phyloP scores from a whole-genome alignment of 1,284 basidiomycete genomes.

The Moniliella sp. region DNA sequence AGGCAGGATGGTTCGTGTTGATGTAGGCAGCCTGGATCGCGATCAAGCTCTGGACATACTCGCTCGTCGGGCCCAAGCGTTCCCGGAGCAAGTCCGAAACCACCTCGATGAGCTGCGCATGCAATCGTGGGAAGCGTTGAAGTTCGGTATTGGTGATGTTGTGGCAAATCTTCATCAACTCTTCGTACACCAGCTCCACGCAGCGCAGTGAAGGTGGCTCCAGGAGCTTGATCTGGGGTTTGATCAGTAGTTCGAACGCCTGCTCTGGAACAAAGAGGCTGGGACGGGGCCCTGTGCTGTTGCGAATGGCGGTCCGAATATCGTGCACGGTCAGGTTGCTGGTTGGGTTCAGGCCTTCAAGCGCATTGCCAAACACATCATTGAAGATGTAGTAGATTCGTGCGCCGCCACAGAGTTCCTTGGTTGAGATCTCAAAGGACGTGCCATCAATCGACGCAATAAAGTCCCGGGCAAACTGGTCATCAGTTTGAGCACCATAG shows the following conservation, averaged over 20 bases:
- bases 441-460: slow-evolving; percentile 93
- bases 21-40: slow-evolving; percentile 96
- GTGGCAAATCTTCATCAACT: slow-evolving; percentile 97
- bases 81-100: slow-evolving; percentile 87
- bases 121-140: slow-evolving; percentile 81
- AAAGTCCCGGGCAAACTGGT: slow-evolving; percentile 98
- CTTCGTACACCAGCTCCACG: slow-evolving; percentile 94
- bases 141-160: slow-evolving; percentile 92
- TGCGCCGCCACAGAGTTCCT: slow-evolving; percentile 90
- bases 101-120: slow-evolving; percentile 84
- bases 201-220: slow-evolving; percentile 82
- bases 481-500: slow-evolving; percentile 52
- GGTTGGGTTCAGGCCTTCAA: slow-evolving; percentile 72
- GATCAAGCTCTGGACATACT: slow-evolving; percentile 85
- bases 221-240: slow-evolving; percentile 90
- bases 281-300: slow-evolving; percentile 85
- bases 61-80: slow-evolving; percentile 79
- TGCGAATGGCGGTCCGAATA: slow-evolving; percentile 90
- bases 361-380: slow-evolving; percentile 81
- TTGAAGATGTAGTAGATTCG: slow-evolving; percentile 99
- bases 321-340: slow-evolving; percentile 76
- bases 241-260: slow-evolving; percentile 88
- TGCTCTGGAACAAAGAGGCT: slow-evolving; percentile 91
- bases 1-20: slow-evolving; percentile 89
- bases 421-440: slow-evolving; percentile 83